phyloP scores from a whole-genome alignment of 306 rosid species.

The Betula pendula region DNA sequence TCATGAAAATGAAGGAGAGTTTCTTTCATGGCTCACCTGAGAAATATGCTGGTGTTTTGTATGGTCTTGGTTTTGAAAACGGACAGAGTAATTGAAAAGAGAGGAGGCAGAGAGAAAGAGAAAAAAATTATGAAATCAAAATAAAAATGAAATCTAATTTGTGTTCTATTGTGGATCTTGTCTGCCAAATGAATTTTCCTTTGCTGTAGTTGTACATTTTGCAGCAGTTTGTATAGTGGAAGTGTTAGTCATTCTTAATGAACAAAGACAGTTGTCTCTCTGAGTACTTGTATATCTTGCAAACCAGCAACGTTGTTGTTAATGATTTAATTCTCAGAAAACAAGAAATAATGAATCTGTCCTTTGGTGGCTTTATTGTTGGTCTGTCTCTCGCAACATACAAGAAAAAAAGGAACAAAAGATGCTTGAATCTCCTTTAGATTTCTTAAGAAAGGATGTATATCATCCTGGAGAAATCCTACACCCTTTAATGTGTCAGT shows the following conservation, averaged over 20 bases:
- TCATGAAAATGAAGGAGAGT: conserved; percentile 31
- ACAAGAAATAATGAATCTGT: background rate
- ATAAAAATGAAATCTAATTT: background rate
- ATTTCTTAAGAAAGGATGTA: background rate
- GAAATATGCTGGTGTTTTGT: conserved; percentile 36
- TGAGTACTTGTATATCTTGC: background rate
- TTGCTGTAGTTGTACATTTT: background rate
- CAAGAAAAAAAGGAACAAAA: background rate
- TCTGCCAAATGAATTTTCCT: background rate
- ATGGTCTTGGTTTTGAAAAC: conserved; percentile 33
- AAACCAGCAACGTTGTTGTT: background rate
- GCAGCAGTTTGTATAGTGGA: conserved; percentile 9
- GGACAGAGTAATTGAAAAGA: background rate
- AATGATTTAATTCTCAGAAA: background rate
- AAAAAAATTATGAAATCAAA: background rate
- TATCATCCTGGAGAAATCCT: no score
- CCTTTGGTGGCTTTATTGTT: background rate
- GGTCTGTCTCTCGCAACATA: background rate
- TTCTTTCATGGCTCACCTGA: conserved; percentile 23
- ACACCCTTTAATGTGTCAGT: no score
- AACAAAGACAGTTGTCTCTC: background rate
- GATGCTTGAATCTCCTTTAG: background rate
- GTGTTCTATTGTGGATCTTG: background rate
- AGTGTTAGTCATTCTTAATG: background rate
- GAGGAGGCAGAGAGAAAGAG: background rate